A percentile compares a stretch with the other conserved stretches of the same genome.
phyloP scores from a whole-genome alignment of 108 stramenopile genomes.

The Cyclotella cryptica region DNA sequence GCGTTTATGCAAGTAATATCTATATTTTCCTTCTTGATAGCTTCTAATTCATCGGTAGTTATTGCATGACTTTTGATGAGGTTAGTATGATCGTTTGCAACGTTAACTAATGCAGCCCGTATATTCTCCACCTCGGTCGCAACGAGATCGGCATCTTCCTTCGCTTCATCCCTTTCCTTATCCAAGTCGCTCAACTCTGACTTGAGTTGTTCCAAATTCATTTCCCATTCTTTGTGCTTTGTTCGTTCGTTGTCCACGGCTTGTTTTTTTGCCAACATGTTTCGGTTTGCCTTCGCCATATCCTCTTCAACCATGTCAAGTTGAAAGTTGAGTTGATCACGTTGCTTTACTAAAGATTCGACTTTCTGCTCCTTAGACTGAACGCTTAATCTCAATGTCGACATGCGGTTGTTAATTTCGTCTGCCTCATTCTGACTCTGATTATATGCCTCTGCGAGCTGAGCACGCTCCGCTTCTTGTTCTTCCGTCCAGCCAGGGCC shows the following conservation, averaged over 20 bases:
- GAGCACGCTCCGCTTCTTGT: background rate
- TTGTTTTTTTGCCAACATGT: conserved; percentile 7
- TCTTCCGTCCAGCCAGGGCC: conserved; percentile 23
- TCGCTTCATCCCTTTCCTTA: conserved; percentile 2
- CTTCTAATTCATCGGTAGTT: background rate
- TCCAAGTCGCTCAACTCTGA: conserved; percentile 11
- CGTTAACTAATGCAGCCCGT: background rate
- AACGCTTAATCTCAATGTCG: background rate
- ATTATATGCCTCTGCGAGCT: background rate
- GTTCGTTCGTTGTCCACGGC: background rate
- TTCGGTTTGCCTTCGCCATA: conserved; percentile 1
- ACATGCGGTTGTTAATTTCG: background rate
- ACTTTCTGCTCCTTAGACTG: conserved; percentile 15
- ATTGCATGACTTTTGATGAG: background rate
- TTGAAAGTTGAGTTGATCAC: conserved; percentile 9
- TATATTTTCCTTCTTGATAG: conserved; percentile 8
- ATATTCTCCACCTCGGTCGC: background rate
- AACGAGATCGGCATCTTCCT: conserved; percentile 5
- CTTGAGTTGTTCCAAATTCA: background rate
- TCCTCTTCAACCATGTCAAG: background rate
- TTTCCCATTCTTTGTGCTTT: background rate
- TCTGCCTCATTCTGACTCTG: conserved; percentile 12
- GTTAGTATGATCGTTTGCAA: background rate
- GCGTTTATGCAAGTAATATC: background rate
- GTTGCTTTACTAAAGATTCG: background rate